Evolutionary conservation across 2,329 filamentous ascomycete species (phyloP), one percentile per base, ranked within the genome.

Genomic region (Fusarium camptoceras): DNA sequence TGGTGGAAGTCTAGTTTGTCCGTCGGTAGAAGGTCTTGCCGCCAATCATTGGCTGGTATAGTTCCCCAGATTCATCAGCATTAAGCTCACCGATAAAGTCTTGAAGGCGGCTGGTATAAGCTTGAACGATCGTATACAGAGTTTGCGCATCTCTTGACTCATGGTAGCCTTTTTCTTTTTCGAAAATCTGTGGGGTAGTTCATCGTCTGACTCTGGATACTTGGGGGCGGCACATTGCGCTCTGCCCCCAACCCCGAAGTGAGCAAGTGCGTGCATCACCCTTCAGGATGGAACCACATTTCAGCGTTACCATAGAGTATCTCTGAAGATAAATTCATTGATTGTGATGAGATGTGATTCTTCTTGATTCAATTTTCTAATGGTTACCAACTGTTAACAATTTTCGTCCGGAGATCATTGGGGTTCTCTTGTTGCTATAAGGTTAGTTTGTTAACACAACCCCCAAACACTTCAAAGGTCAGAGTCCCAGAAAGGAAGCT

Each of bases 81-180:
- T 31, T 50, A 49, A 56, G n/a, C 54, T 56, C 30, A n/a, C 43
- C n/a, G 43, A 50, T 56, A 30, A 10, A 49, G 22, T 56, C 31
- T 16, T 49, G 15, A 18, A 48, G 11, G 28, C 3, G 22, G 53
- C 30, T 34, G 15, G 28, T 15, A 27, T 39, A 49, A 39, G 30
- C 8, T 22, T 24, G n/a, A 15, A 15, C 11, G 12, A 44, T 30
- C 54, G n/a, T 50, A 8, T 39, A 12, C 10, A n/a, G n/a, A 30
- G 31, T 14, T 24, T 16, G 28, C 3, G n/a, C 3, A 8, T 24
- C 15, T 10, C 4, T 27, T n/a, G 20, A 24, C 27, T 15, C 15
- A 8, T 11, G 15, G n/a, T 12, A 16, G 16, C 5, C 16, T n/a
- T 50, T 11, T 7, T 15, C 25, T 18, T 11, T 7, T 15, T 34